Evolutionary conservation across 2,329 filamentous ascomycete genomes (phyloP), one percentile per base, ranked within the genome.

Genomic region (Raffaelea ambrosiae): DNA sequence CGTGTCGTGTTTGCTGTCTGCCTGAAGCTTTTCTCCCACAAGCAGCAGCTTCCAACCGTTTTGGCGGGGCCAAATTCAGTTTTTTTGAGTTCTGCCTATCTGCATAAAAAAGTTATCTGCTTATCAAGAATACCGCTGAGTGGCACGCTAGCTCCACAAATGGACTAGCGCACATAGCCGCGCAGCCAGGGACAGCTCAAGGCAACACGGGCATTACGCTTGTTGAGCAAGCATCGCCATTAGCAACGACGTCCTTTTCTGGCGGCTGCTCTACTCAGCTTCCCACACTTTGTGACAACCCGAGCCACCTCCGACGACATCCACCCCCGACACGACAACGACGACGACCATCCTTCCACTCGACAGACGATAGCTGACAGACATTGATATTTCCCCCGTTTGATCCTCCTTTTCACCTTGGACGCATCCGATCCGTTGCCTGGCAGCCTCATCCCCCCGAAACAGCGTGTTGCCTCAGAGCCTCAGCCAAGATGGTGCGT

Each of bases 401-500:
- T 13, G n/a, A n/a, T n/a, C 26, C 26, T 29, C 26, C 13, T 29
- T 29, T 29, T 13, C 7, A 29, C 26, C 26, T 7, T 29, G 7
- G 26, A 29, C 26, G 26, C 26, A 7, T 29, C n/a, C 26, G 26
- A 29, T 7, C 26, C 26, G 7, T 7, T 29, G 26, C 13, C 13
- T 29, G 26, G 26, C 26, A 7, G n/a, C 26, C 13, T 13, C 26
- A 7, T 29, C 26, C 13, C 13, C 13, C 26, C 26, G 7, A 29
- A 13, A 7, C 26, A 29, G 26, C 26, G 26, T 29, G 7, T 7
- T 39, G 16, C 33, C 40, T 23, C 20, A 39, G 48, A 31, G 44
- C 40, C 26, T 33, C 22, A 29, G 41, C 36, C 49, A 69, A 57
- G 58, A 72, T 72, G 69, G 69, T 72, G 54, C 59, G 66, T 51